These are phyloP conservation scores for Stenogyne calaminthoides DNA, from an alignment of 305 asterid species.

Conservation along the genomic window DNA sequence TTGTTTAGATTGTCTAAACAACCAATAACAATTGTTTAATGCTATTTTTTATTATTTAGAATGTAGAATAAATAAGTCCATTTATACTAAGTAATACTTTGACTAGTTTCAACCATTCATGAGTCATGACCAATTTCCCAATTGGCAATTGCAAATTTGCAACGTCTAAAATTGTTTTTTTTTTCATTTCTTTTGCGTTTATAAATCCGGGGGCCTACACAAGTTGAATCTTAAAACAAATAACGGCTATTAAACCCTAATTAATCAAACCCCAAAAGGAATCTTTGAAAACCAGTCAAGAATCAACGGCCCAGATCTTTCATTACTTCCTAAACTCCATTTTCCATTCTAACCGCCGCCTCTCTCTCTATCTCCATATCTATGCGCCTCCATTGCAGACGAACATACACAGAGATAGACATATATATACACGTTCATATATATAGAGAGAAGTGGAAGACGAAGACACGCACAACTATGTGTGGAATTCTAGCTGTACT, in stretches of 20 bases:
- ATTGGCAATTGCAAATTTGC: neutral
- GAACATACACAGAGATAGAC: neutral
- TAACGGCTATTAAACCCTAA: conserved; percentile 50
- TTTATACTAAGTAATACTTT: too few species aligned
- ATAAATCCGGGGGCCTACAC: conserved; percentile 25
- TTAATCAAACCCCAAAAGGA: conserved; percentile 28
- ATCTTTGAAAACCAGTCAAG: conserved; percentile 38
- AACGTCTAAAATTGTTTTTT: neutral
- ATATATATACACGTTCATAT: neutral
- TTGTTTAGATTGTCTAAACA: too few species aligned
- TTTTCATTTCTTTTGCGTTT: neutral
- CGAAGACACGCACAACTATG: conserved; percentile 49
- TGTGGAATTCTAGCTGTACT: conserved; percentile 99
- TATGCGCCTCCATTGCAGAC: conserved; percentile 26
- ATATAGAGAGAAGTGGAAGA: conserved; percentile 20
- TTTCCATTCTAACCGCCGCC: conserved; percentile 31
- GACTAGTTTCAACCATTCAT: too few species aligned
- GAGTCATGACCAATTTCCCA: too few species aligned
- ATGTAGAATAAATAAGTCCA: too few species aligned
- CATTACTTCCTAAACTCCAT: neutral
- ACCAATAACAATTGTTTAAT: too few species aligned
- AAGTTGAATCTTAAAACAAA: conserved; percentile 43
- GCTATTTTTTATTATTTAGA: too few species aligned
- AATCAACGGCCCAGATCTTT: conserved; percentile 45
- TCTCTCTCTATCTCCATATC: conserved; percentile 12